phyloP scores from a whole-genome alignment of 768 basidiomycete genomes.

The Trametes meyenii region DNA sequence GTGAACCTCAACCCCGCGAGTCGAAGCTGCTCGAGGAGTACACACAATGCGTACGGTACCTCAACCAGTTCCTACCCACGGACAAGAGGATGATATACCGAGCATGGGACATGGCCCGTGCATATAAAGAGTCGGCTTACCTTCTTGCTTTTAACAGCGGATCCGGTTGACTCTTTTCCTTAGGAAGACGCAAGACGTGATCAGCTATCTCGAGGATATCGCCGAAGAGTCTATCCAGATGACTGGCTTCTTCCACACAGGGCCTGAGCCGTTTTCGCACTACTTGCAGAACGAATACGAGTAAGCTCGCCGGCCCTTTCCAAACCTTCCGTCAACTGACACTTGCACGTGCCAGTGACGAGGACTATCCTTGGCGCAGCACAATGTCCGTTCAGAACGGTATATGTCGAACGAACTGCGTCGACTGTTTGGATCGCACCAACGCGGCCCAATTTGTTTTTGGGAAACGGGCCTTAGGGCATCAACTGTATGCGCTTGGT shows the following conservation, averaged over 20 bases:
- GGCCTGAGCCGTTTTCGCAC: conserved; percentile 82
- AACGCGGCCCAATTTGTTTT: conserved; percentile 98
- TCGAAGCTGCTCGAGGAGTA: conserved; percentile 90
- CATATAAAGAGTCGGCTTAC: conserved; percentile 84
- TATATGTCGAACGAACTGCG: conserved; percentile 92
- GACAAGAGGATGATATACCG: conserved; percentile 88
- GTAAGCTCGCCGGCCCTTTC: conserved; percentile 30
- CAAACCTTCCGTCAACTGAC: background rate
- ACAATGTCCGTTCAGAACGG: conserved; percentile 87
- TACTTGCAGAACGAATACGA: conserved; percentile 48
- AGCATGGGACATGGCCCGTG: conserved; percentile 95
- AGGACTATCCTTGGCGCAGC: conserved; percentile 54
- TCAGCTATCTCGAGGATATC: conserved; percentile 91
- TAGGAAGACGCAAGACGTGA: conserved; percentile 95
- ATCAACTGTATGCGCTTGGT: conserved; percentile 94
- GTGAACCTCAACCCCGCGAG: conserved; percentile 80
- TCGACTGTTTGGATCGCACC: conserved; percentile 95
- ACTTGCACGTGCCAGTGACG: conserved; percentile 3
- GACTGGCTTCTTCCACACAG: conserved; percentile 96
- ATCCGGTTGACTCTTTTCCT: background rate
- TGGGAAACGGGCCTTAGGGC: conserved; percentile 90
- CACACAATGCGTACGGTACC: conserved; percentile 86
- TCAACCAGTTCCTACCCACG: conserved; percentile 92
- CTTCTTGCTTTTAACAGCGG: background rate
- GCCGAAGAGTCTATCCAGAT: conserved; percentile 91